phyloP scores from a whole-genome alignment of 306 rosid species.

The Dicorynia guianensis region DNA sequence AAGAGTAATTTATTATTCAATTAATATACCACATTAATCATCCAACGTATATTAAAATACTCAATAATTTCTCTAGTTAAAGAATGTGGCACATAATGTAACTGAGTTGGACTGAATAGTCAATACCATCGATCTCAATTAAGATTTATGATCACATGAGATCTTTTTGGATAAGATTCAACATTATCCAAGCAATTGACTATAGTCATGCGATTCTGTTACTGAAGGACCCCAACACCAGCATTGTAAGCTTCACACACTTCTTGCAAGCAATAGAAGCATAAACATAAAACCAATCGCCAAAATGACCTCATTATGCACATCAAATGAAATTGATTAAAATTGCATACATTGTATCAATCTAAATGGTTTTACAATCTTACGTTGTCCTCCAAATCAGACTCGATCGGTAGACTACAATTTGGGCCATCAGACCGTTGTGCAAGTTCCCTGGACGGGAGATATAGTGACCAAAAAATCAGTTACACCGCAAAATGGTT shows the following conservation, averaged over 20 bases:
- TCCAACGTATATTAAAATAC: too few species aligned
- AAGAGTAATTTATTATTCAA: too few species aligned
- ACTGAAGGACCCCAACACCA: neutral
- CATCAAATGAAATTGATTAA: neutral
- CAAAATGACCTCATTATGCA: neutral
- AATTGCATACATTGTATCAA: neutral
- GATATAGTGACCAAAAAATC: slow-evolving; percentile 1
- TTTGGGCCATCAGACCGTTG: slow-evolving; percentile 38
- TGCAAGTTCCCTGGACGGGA: slow-evolving; percentile 48
- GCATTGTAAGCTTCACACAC: neutral
- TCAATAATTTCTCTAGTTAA: too few species aligned
- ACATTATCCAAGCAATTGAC: slow-evolving; percentile 3
- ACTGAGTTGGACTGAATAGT: neutral
- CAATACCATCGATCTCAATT: neutral
- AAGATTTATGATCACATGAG: neutral
- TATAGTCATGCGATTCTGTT: neutral
- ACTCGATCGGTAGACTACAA: slow-evolving; percentile 27
- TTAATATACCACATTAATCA: too few species aligned
- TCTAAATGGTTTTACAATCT: slow-evolving; percentile 36
- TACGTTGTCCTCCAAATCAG: slow-evolving; percentile 53
- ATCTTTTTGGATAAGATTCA: neutral
- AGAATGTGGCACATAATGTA: neutral
- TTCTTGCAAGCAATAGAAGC: neutral
- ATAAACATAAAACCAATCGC: neutral
- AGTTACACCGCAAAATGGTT: slow-evolving; percentile 19